A percentile compares a stretch with the other conserved stretches of the same genome.
These are phyloP conservation scores for Corchorus capsularis DNA, from an alignment of 345 rosid genomes.

Conservation along the genomic window DNA sequence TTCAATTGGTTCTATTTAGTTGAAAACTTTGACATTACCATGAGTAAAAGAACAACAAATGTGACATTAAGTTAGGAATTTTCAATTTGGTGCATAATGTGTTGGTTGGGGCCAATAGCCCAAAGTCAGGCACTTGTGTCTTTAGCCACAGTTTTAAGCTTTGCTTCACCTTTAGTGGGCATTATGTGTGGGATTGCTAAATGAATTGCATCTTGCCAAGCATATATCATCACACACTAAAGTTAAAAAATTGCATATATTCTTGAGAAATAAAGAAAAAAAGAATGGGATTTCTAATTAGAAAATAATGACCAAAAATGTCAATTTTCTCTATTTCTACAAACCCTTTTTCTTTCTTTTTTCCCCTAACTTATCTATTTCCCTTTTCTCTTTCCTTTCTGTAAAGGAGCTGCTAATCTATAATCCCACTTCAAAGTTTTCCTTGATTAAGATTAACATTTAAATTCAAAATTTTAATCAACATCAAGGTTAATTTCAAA, in stretches of 20 bases:
- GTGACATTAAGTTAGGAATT: constrained; percentile 2
- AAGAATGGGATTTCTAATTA: neutral
- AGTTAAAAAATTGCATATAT: constrained; percentile 5
- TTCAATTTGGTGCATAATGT: constrained; percentile 4
- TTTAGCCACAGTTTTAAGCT: neutral
- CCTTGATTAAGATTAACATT: neutral
- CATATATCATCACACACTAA: constrained; percentile 16
- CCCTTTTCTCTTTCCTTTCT: neutral
- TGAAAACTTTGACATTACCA: neutral
- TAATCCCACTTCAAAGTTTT: neutral
- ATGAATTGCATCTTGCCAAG: constrained; percentile 11
- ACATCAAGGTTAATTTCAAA: neutral
- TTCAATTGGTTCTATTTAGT: neutral
- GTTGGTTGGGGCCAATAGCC: constrained; percentile 22
- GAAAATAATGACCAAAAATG: neutral
- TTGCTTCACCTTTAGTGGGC: constrained; percentile 21
- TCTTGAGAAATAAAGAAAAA: neutral
- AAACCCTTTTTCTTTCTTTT: no score
- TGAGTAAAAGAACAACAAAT: neutral
- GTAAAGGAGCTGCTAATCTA: neutral
- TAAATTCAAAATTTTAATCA: neutral
- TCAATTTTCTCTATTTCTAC: neutral
- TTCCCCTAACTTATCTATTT: neutral
- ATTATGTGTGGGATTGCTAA: constrained; percentile 11
- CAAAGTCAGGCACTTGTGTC: constrained; percentile 16